Conservation (phyloP, 225 moss, liverwort and hornwort genomes). For the Pleurozium schreberi region DNA sequence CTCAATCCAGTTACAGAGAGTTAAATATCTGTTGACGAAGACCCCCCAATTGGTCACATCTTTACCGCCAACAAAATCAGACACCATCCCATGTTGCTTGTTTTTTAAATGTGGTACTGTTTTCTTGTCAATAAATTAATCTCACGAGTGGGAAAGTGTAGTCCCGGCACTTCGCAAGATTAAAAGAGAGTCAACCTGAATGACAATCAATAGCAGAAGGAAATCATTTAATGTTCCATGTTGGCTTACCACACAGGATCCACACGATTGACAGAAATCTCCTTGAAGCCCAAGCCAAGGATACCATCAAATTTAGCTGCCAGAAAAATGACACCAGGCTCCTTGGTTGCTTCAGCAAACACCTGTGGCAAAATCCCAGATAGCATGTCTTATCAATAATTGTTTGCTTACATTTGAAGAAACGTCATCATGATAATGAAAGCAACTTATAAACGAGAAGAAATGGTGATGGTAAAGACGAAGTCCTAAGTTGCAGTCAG, state of each 20-base stretch:
- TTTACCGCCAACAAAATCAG: background rate
- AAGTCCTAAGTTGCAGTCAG: background rate
- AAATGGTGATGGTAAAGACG: background rate
- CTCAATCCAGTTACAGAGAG: background rate
- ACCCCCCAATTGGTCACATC: background rate
- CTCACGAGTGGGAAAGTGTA: background rate
- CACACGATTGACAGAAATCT: conserved; percentile 76
- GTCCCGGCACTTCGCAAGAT: background rate
- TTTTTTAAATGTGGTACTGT: background rate
- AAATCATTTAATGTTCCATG: background rate
- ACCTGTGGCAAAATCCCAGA: background rate
- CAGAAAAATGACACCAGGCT: conserved; percentile 65
- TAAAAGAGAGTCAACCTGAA: background rate
- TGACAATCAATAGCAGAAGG: background rate
- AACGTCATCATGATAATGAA: background rate
- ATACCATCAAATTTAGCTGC: conserved; percentile 91
- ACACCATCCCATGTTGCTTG: background rate
- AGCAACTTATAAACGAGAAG: background rate
- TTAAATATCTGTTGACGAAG: background rate
- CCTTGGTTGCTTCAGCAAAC: conserved; percentile 40
- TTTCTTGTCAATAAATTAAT: background rate
- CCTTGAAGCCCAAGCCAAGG: conserved; percentile 82
- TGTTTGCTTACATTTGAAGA: background rate
- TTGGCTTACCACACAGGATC: conserved; percentile 62
- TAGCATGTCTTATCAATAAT: background rate